Base-by-base conservation (phyloP, 139 green algal genomes). In the Bryopsis sp. region DNA sequence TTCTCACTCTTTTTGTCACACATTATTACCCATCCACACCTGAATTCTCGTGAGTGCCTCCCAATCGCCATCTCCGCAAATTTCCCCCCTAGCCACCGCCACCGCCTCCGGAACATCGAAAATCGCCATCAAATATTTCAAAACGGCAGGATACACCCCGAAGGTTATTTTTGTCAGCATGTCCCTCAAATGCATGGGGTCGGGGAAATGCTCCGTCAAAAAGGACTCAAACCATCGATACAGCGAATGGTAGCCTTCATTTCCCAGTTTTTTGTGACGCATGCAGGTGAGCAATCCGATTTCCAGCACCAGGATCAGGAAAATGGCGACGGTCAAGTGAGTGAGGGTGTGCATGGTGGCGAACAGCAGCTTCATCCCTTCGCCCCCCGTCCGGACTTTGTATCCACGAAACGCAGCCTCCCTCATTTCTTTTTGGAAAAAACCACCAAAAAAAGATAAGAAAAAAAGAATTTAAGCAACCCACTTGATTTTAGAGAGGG, bases 271-370 rank as follows among this genome's bases (percentile, higher is more conserved):
- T 28, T 66, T 67, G 37, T 39, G 5, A 32, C 31, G 15, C 47
- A 91, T 85, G 71, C 85, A 90, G 34, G 81, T 85, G 73, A 94
- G 86, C 39, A 94, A 74, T 0, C 84, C 89, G 68, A 96, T 75
- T 79, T 96, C 89, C 72, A 96, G 79, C 64, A 94, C 69, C 47
- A 96, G 69, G 68, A 94, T 73, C 58, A 93, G 77, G 50, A 72
- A 39, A 22, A 96, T 59, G 2, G 89, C 89, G 29, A 77, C 29
- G 2, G 65, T 70, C n/a, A 94, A 61, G 72, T 95, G 89, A 6
- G 72, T 74, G 1, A 64, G 54, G 2, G 70, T 48, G 76, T 95
- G 89, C 33, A 78, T 64, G 24, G 32, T 31, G 0, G 83, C 84
- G 58, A 85, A 88, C 1, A 72, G 48, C 50, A 93, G 62, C 74